Conservation (phyloP, 2,329 filamentous ascomycete species). For the Phyllosticta capitalensis region DNA sequence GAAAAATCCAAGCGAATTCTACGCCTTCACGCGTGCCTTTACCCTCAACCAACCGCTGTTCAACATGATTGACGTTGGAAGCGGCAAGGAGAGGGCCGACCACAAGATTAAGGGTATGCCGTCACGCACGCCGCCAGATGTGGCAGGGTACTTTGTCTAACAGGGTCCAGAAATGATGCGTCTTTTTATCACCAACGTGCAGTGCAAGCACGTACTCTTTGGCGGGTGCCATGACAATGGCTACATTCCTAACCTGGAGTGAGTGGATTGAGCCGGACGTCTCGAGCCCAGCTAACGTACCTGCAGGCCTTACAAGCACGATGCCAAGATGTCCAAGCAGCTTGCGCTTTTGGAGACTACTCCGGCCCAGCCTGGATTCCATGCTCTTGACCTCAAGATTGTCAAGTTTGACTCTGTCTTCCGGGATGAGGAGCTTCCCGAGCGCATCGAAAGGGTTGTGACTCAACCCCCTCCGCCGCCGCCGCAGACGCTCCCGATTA, state of each 20-base stretch:
- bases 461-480: slow-evolving; percentile 13
- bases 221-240: slow-evolving; percentile 39
- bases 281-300: neutral
- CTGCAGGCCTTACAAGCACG: slow-evolving; percentile 30
- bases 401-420: slow-evolving; percentile 34
- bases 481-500: slow-evolving; percentile 7
- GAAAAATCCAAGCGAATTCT: slow-evolving; percentile 29
- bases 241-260: slow-evolving; percentile 36
- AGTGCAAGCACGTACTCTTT: slow-evolving; percentile 40
- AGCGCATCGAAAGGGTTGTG: slow-evolving; percentile 4
- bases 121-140: neutral
- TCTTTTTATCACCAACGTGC: slow-evolving; percentile 36
- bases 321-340: slow-evolving; percentile 26
- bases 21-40: slow-evolving; percentile 35
- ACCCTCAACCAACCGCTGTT: slow-evolving; percentile 36
- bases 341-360: slow-evolving; percentile 39
- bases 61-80: slow-evolving; percentile 39
- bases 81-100: slow-evolving; percentile 38
- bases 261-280: neutral
- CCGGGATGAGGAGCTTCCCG: slow-evolving; percentile 31
- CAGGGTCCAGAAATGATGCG: slow-evolving; percentile 32
- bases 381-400: slow-evolving; percentile 31
- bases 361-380: slow-evolving; percentile 33
- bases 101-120: slow-evolving; percentile 35
- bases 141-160: neutral